Evolutionary conservation across 2,329 filamentous ascomycete species (phyloP), one percentile per base, ranked within the genome.

Genomic region (Chrysosphaeria jannelii): DNA sequence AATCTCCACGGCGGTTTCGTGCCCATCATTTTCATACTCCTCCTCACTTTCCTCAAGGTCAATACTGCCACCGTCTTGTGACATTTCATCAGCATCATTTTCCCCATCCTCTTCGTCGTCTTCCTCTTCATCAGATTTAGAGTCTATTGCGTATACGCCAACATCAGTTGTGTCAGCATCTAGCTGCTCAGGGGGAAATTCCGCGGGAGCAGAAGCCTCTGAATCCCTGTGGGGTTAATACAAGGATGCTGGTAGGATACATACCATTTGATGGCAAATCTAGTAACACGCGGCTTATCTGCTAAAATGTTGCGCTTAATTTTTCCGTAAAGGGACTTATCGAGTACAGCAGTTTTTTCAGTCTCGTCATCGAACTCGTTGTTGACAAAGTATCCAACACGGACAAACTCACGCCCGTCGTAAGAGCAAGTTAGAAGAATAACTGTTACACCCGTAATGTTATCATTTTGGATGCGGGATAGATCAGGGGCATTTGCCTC

Each of bases 311-410:
- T 91, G 35, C 88, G 69, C 34, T 64, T 63, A 31, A 97, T 76
- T 38, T 78, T 75, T 42, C 97, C 88, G 32, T 93, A 68, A 35
- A 88, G 57, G 19, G 79, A 79, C 53, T 90, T 90, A 36, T 93
- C 79, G n/a, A n/a, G n/a, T n/a, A n/a, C n/a, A 22, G 69, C 65
- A 36, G 64, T 70, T 31, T 97, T 58, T 43, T 89, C 75, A n/a
- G n/a, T n/a, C 37, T 88, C 76, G 13, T 72, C 71, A 35, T 89
- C 76, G 45, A 97, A 97, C 46, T 97, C 88, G 39, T 97, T 97
- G 57, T 93, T 97, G 38, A 97, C 85, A 36, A 97, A 97, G 59
- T 97, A 97, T 30, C 85, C 85, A 20, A 97, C 81, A 33, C 85
- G 78, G 19, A 97, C 78, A 38, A 97, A 97, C 45, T 97, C 85